Base-by-base conservation (phyloP, 1,139 yeast genomes). In the Magnusiomyces clavatus region DNA sequence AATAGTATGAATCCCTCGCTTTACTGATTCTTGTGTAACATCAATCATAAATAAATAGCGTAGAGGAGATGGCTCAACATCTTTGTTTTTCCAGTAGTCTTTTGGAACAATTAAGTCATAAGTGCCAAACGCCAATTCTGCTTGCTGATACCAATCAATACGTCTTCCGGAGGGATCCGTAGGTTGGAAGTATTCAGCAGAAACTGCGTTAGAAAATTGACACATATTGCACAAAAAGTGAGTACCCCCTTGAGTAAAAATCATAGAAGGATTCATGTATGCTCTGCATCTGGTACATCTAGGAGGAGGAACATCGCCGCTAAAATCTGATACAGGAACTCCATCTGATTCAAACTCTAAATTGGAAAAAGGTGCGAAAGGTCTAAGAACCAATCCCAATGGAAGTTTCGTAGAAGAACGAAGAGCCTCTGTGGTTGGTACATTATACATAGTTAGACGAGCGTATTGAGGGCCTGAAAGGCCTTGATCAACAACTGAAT, bases 261-360 rank as follows among this genome's bases (percentile, higher is more conserved):
- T 83, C 82, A 86, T 85, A 16, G 82, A 79, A 2, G 97, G 95
- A 65, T 92, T 92, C 59, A 89, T 76, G 67, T 89, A 92, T 1
- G 96, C 78, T 54, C 97, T 78, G 69, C 99, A 92, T 54, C 98
- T 82, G 58, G 81, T 78, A 69, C 98, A 92, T 61, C 99, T 78
- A 39, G 95, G 82, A 0, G 96, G 96, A 0, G 89, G 87, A 1
- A 74, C 63, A 11, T 43, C 53, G n/a, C 56, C 49, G 3, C 77
- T 65, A 69, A 84, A 78, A 60, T 86, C 92, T 5, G 83, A 83
- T 6, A 76, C 76, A 0, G 95, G 95, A 2, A 89, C 77, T 0
- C 78, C 70, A 0, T 57, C 36, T 69, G 61, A n/a, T 47, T 54
- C 53, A 19, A 52, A 51, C 35, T 55, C 53, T 12, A 49, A 47